A percentile compares a stretch with the other conserved stretches of the same genome.
These are phyloP conservation scores for Vanilla planifolia DNA, from an alignment of 106 monocot genomes.

Conservation along the genomic window DNA sequence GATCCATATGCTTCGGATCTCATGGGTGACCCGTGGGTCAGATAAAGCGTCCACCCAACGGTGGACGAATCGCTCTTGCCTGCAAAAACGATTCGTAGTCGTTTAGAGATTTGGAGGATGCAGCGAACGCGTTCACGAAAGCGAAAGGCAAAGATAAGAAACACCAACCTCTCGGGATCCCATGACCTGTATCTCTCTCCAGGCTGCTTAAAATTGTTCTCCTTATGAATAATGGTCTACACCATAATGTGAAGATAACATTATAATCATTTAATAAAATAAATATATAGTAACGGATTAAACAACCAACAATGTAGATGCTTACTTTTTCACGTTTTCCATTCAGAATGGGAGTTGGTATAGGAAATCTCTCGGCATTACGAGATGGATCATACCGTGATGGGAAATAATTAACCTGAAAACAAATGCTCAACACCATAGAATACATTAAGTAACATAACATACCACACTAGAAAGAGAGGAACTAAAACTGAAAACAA, in stretches of 20 bases:
- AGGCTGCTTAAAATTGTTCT: conserved; percentile 97
- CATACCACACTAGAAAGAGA: background rate
- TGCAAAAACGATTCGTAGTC: too few relatives aligned
- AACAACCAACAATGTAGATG: background rate
- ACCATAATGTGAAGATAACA: too few relatives aligned
- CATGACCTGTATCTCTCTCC: conserved; percentile 92
- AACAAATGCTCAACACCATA: background rate
- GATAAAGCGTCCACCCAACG: conserved; percentile 56
- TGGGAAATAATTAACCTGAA: conserved; percentile 76
- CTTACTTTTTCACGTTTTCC: conserved; percentile 60
- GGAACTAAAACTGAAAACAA: too few relatives aligned
- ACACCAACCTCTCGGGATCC: conserved; percentile 55
- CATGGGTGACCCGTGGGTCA: conserved; percentile 55
- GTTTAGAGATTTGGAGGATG: too few relatives aligned
- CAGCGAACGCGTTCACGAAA: background rate
- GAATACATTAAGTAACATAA: background rate
- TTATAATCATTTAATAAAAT: too few relatives aligned
- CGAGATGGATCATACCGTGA: conserved; percentile 54
- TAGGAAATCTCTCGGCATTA: conserved; percentile 47
- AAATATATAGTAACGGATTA: too few relatives aligned
- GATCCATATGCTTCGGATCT: conserved; percentile 60
- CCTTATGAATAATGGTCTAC: conserved; percentile 28
- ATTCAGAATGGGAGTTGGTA: conserved; percentile 33
- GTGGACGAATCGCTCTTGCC: conserved; percentile 56
- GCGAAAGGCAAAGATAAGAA: background rate